Base-by-base conservation (phyloP, 768 basidiomycete species). In the Strobilomyces confusus region DNA sequence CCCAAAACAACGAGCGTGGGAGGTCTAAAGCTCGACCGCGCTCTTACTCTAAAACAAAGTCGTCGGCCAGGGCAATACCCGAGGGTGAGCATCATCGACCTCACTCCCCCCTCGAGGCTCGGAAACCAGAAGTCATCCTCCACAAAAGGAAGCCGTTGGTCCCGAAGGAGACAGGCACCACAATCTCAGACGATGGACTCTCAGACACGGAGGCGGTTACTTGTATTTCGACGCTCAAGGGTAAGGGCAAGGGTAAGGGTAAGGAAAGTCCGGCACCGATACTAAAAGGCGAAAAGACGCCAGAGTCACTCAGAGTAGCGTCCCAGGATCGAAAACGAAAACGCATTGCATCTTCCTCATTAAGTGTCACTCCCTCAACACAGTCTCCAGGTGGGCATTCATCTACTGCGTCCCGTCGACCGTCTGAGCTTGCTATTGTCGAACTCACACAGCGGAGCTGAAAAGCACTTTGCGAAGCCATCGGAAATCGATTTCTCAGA, bases 281-380 rank as follows among this genome's bases (percentile, higher is more conserved):
- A n/a, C n/a, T n/a, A 36, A 56, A 58, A 25, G 56, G 26, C 37
- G 58, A 52, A 36, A 54, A 47, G 54, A 58, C 48, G 33, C 58
- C 49, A 34, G 58, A 58, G 49, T 36, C 62, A 26, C 47, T 48
- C 5, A 56, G 51, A 49, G 33, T 42, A 33, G 49, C 17, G 19
- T 32, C 59, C n/a, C 52, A 46, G 26, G 52, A 61, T 51, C 49
- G 55, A 42, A 59, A 62, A 53, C 63, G 69, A 64, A 59, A 65
- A 54, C 60, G 65, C 13, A 54, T 58, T 20, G 15, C 44, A 32
- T 63, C 66, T 4, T 60, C 65, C n/a, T 29, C 65, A 9, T 30
- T 50, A 25, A 55, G 11, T 12, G 26, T 26, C n/a, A 32, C 38
- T 38, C 45, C 46, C 37, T 52, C 48, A 30, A 19, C 38, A 52